These are phyloP conservation scores for Cytospora piceicola DNA, from an alignment of 2,329 filamentous ascomycete species.

Conservation along the genomic window DNA sequence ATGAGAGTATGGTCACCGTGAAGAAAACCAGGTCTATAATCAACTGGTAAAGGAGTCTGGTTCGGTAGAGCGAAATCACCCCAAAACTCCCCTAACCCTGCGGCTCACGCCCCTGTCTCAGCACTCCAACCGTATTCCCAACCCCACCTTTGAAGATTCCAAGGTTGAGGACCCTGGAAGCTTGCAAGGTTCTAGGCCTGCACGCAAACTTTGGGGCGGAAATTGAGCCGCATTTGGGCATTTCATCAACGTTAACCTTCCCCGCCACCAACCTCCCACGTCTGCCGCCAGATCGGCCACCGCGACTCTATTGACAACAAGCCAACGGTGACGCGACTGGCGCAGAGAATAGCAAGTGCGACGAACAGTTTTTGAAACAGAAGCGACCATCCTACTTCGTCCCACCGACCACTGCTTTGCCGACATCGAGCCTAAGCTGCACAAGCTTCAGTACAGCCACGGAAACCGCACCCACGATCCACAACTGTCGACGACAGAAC, in stretches of 20 bases:
- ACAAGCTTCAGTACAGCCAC: constrained; percentile 8
- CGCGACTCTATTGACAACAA: constrained; percentile 15
- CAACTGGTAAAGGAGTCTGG: not conserved
- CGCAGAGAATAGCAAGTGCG: not conserved
- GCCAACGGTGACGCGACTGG: constrained; percentile 13
- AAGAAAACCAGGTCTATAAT: not conserved
- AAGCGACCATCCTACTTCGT: not conserved
- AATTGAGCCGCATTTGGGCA: constrained; percentile 15
- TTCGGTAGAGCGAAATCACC: not conserved
- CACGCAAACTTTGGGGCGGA: constrained; percentile 20
- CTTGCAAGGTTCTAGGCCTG: constrained; percentile 21
- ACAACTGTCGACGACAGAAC: constrained; percentile 1
- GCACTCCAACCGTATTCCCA: not conserved
- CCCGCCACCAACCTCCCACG: constrained; percentile 21
- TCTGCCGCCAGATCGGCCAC: constrained; percentile 15
- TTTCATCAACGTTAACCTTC: constrained; percentile 14
- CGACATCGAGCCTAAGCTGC: constrained; percentile 10
- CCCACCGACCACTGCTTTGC: constrained; percentile 13
- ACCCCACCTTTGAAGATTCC: constrained; percentile 4
- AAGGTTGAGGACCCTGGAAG: constrained; percentile 15
- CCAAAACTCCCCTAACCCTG: constrained; percentile 14
- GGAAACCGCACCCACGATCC: constrained; percentile 5
- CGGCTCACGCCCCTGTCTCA: not conserved
- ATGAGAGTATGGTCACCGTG: not conserved
- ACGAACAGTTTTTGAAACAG: constrained; percentile 2